phyloP scores from a whole-genome alignment of 805 yeast genomes.

The Wickerhamiella azyma region DNA sequence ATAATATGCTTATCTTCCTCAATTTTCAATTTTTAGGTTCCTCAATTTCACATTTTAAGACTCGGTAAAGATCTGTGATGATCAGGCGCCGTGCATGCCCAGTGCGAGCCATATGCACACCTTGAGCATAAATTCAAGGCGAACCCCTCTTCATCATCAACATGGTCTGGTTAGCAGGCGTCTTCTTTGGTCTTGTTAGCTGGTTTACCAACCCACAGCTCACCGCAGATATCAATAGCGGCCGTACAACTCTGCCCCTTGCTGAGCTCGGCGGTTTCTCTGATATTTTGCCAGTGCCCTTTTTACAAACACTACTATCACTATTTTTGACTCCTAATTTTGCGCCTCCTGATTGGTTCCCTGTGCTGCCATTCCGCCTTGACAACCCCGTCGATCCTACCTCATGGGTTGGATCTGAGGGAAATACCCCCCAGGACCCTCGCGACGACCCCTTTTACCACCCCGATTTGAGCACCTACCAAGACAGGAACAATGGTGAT shows the following conservation, averaged over 20 bases:
- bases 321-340: constrained; percentile 11
- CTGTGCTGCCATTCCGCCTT: neutral
- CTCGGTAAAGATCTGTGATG: no score
- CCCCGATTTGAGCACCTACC: constrained; percentile 6
- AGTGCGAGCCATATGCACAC: no score
- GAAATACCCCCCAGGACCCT: constrained; percentile 6
- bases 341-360: constrained; percentile 20
- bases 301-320: constrained; percentile 24
- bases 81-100: no score
- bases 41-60: no score
- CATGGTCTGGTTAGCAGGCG: neutral
- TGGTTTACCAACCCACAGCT: neutral
- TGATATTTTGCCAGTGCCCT: constrained; percentile 7
- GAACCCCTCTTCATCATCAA: no score
- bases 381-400: constrained; percentile 1
- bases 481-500: constrained; percentile 12
- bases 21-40: no score
- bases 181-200: neutral
- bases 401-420: constrained; percentile 1
- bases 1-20: no score
- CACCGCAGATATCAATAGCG: neutral
- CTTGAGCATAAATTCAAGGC: no score
- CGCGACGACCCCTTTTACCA: constrained; percentile 15
- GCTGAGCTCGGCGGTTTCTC: constrained; percentile 1
- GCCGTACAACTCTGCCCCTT: neutral